These are phyloP conservation scores for Miscanthus lutarioriparius DNA, from an alignment of 176 grass and related monocot species.

Conservation along the genomic window DNA sequence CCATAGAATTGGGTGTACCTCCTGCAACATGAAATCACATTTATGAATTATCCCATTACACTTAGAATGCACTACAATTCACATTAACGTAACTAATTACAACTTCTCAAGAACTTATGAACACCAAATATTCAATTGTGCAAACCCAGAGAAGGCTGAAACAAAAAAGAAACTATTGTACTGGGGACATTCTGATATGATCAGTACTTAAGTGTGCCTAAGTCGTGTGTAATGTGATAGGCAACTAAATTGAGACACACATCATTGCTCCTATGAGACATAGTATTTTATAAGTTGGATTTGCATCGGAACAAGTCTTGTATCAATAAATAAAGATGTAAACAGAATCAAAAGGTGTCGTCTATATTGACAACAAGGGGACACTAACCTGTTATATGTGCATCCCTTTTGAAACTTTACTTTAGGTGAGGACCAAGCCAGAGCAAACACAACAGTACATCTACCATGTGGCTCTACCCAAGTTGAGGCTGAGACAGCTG, in stretches of 20 bases:
- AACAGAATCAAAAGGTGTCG: neutral
- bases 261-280: neutral
- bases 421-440: constrained; percentile 96
- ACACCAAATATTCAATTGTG: neutral
- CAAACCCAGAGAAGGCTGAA: neutral
- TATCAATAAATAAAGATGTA: neutral
- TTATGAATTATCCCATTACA: constrained; percentile 11
- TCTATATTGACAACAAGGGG: constrained; percentile 14
- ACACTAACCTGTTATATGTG: constrained; percentile 79
- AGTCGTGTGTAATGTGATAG: neutral
- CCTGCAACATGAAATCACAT: constrained; percentile 57
- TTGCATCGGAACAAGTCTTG: neutral
- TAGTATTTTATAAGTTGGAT: constrained; percentile 34
- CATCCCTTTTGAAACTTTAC: constrained; percentile 98
- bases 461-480: constrained; percentile 95
- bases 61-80: neutral
- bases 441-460: constrained; percentile 83
- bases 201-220: neutral
- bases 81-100: neutral
- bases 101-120: neutral
- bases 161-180: neutral
- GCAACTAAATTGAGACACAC: neutral
- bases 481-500: constrained; percentile 82
- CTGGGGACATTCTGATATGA: neutral
- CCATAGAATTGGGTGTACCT: constrained; percentile 97